Evolutionary conservation across 2,329 filamentous ascomycete species (phyloP).

Genomic region (Trichoderma oligosporum): DNA sequence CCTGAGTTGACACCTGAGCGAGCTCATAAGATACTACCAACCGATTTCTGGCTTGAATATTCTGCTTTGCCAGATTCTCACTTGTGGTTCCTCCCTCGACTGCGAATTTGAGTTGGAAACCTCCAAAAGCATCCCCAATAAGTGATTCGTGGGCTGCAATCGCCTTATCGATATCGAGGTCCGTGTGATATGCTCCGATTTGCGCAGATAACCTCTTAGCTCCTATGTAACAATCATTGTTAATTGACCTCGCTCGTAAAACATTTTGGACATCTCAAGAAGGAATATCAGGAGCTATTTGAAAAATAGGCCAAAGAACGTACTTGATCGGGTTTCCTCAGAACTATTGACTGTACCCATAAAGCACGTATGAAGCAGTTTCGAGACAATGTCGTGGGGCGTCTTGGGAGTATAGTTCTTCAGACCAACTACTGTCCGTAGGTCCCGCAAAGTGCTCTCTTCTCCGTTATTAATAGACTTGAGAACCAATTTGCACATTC

Average conservation of each 20-base stretch:
- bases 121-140: conserved; percentile 49
- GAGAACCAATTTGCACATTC: conserved; percentile 55
- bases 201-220: conserved; percentile 56
- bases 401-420: conserved; percentile 47
- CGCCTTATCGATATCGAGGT: conserved; percentile 64
- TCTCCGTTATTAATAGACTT: conserved; percentile 44
- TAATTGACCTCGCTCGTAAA: no score
- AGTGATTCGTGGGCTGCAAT: neutral
- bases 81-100: conserved; percentile 45
- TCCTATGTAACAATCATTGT: conserved; percentile 31
- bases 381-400: conserved; percentile 53
- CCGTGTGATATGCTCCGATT: conserved; percentile 69
- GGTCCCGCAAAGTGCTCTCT: conserved; percentile 26
- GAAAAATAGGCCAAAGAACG: no score
- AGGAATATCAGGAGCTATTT: conserved; percentile 21
- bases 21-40: conserved; percentile 49
- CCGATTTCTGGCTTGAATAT: conserved; percentile 61
- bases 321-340: neutral
- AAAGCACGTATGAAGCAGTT: conserved; percentile 40
- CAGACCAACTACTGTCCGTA: conserved; percentile 27
- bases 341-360: conserved; percentile 59
- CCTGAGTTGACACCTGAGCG: conserved; percentile 34
- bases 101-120: conserved; percentile 49
- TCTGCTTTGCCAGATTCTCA: conserved; percentile 53
- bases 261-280: conserved; percentile 20